These are phyloP conservation scores for Calophaca sinica DNA, from an alignment of 306 rosid species.

Conservation along the genomic window DNA sequence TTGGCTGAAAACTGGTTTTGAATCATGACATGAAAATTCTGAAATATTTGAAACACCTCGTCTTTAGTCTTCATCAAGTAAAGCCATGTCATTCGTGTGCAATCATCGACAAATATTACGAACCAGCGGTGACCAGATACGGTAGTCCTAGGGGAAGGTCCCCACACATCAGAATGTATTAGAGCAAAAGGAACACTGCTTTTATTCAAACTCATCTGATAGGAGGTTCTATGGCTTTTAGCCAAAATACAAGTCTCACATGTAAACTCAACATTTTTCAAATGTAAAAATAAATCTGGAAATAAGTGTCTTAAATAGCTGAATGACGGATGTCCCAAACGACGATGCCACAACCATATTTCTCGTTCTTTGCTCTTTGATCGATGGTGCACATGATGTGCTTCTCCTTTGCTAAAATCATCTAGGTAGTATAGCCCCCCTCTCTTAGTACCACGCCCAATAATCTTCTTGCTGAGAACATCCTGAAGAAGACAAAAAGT, in stretches of 20 bases:
- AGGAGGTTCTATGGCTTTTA: background rate
- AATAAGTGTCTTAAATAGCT: background rate
- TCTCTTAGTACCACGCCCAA: background rate
- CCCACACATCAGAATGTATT: constrained; percentile 5
- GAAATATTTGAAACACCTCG: background rate
- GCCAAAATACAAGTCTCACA: constrained; percentile 10
- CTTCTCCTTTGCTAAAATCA: background rate
- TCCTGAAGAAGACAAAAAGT: background rate
- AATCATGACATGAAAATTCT: no score
- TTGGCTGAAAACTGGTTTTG: background rate
- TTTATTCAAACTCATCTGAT: background rate
- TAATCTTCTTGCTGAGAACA: background rate
- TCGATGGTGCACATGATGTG: background rate
- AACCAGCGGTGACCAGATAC: background rate
- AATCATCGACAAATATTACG: background rate
- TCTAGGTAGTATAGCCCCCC: background rate
- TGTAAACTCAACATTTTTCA: background rate
- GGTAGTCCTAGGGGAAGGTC: background rate
- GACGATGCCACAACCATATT: background rate
- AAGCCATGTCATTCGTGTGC: background rate
- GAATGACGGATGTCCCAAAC: background rate
- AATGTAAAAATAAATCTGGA: background rate
- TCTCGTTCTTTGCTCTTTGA: background rate
- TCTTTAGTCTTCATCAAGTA: background rate
- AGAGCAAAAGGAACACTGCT: background rate